Evolutionary conservation across 345 rosid species (phyloP).

Genomic region (Gossypium australe): DNA sequence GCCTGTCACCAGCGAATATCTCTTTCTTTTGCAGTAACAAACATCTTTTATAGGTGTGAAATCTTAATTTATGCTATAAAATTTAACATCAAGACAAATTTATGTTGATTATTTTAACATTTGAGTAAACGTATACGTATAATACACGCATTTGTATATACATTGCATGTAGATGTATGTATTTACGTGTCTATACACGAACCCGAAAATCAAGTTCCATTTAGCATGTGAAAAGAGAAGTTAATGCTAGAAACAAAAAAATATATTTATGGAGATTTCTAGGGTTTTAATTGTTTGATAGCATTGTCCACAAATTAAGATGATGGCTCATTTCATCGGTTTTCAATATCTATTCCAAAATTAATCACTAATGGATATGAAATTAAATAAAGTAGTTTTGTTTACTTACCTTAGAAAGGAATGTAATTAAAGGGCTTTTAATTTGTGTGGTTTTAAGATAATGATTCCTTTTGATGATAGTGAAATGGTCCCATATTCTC

Average conservation of each 20-base stretch:
- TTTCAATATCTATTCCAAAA: conserved; percentile 34
- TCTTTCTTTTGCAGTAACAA: neutral
- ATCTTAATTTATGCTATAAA: neutral
- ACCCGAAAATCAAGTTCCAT: neutral
- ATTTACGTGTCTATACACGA: neutral
- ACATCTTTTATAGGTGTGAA: neutral
- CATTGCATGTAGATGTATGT: neutral
- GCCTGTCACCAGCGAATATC: neutral
- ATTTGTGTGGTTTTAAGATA: conserved; percentile 55
- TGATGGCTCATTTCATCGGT: conserved; percentile 18
- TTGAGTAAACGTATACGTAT: neutral
- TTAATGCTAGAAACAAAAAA: neutral
- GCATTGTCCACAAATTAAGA: conserved; percentile 27
- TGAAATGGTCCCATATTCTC: conserved; percentile 44
- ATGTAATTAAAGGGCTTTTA: conserved; percentile 36
- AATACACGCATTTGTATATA: neutral
- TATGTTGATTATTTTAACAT: neutral
- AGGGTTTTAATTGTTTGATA: neutral
- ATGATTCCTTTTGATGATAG: conserved; percentile 56
- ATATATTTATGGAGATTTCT: neutral
- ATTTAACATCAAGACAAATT: neutral
- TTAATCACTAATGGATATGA: conserved; percentile 26
- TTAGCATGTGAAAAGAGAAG: neutral
- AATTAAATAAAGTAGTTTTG: conserved; percentile 43
- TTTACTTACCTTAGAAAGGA: conserved; percentile 46